Percentiles rank a stretch among this genome's conserved stretches.
These are phyloP conservation scores for Raphanus hybrid DNA, from an alignment of 441 rosid species.

Conservation along the genomic window DNA sequence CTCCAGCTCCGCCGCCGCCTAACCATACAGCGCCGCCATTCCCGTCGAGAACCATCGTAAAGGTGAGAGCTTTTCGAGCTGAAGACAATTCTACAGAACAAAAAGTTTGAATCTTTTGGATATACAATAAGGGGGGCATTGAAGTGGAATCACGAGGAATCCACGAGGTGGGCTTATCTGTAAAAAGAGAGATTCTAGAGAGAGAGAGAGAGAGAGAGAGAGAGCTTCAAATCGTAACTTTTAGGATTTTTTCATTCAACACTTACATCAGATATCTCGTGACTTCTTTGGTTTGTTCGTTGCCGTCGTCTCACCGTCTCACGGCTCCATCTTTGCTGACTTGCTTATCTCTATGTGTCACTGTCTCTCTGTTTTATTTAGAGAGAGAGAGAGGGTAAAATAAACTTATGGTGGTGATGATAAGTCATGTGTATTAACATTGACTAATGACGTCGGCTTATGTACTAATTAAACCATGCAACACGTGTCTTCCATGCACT, in stretches of 20 bases:
- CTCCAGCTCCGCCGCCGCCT: not conserved
- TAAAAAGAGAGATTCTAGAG: not conserved
- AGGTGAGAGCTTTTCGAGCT: not conserved
- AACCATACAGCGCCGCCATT: not conserved
- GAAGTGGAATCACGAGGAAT: conserved; percentile 7
- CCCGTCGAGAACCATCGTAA: conserved; percentile 1
- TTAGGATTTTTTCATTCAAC: not conserved
- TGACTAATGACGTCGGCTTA: conserved; percentile 10
- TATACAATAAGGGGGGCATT: not conserved
- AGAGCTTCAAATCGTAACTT: not conserved
- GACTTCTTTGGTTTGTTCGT: not conserved
- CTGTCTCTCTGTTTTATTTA: conserved; percentile 4
- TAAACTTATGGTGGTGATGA: not conserved
- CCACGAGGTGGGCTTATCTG: not conserved
- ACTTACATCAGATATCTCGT: not conserved
- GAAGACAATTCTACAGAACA: not conserved
- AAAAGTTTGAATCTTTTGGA: conserved; percentile 4
- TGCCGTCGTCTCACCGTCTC: not conserved
- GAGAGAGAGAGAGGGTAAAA: not conserved
- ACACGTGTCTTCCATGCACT: conserved; percentile 40
- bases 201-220: not conserved
- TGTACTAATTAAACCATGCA: conserved; percentile 24
- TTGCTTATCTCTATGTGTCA: conserved; percentile 6
- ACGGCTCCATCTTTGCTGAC: not conserved
- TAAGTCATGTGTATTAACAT: conserved; percentile 10